A percentile compares a stretch with the other conserved stretches of the same genome.
Conservation (phyloP, 2,329 filamentous ascomycete genomes). For the Rugonectria rugulosa region DNA sequence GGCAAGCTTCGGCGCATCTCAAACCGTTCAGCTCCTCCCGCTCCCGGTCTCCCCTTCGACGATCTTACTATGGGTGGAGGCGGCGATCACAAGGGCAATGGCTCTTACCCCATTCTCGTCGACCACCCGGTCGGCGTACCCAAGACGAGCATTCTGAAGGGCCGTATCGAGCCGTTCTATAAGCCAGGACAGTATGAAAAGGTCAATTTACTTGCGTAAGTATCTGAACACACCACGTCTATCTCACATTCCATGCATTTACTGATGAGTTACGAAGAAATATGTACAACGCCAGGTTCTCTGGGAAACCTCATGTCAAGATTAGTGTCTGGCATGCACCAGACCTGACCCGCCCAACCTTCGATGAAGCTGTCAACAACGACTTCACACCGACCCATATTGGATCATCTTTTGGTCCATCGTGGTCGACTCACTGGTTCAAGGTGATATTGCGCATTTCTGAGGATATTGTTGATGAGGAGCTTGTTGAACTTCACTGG, state of each 20-base stretch:
- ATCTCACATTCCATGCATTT: slow-evolving; percentile 30
- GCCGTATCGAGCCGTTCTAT: slow-evolving; percentile 84
- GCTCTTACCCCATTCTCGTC: slow-evolving; percentile 59
- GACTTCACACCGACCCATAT: slow-evolving; percentile 77
- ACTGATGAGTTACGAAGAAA: too few relatives aligned
- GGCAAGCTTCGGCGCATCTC: slow-evolving; percentile 42
- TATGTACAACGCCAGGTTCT: slow-evolving; percentile 52
- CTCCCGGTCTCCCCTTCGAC: slow-evolving; percentile 41
- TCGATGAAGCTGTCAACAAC: slow-evolving; percentile 81
- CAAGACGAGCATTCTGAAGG: slow-evolving; percentile 85
- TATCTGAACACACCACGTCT: too few relatives aligned
- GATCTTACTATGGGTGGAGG: slow-evolving; percentile 60
- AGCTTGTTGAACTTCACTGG: slow-evolving; percentile 95
- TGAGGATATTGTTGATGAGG: slow-evolving; percentile 72
- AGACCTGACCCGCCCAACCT: slow-evolving; percentile 79
- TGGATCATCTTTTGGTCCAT: slow-evolving; percentile 86
- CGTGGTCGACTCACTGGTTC: slow-evolving; percentile 99
- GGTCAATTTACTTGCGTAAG: slow-evolving; percentile 76
- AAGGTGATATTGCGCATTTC: slow-evolving; percentile 82
- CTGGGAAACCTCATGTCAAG: slow-evolving; percentile 79
- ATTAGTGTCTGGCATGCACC: slow-evolving; percentile 88
- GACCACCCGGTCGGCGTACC: slow-evolving; percentile 73
- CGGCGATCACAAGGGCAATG: slow-evolving; percentile 51
- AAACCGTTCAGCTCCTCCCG: slow-evolving; percentile 49
- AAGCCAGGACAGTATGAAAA: slow-evolving; percentile 78